Percentiles rank a stretch among this genome's conserved stretches.
These are phyloP conservation scores for Paramyrothecium sp. DNA, from an alignment of 2,329 filamentous ascomycete genomes.

Conservation along the genomic window DNA sequence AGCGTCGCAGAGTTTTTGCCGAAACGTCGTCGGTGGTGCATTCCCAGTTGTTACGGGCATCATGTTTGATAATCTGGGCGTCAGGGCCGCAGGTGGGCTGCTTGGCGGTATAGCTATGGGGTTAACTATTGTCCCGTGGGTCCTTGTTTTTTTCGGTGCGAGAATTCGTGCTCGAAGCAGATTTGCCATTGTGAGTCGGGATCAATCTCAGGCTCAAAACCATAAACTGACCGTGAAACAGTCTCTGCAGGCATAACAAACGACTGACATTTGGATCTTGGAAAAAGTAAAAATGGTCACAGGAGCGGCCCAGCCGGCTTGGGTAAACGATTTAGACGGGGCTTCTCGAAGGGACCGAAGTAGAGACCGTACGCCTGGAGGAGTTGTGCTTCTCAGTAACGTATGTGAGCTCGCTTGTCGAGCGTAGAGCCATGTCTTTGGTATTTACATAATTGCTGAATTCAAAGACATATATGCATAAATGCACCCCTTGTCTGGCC, in stretches of 20 bases:
- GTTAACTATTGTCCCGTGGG: constrained; percentile 83
- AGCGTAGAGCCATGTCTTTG: no score
- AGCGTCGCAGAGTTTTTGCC: constrained; percentile 81
- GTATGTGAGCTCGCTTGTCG: no score
- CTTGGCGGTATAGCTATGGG: constrained; percentile 69
- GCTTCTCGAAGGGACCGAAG: no score
- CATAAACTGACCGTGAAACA: neutral
- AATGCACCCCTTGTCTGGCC: no score
- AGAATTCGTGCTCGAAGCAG: constrained; percentile 73
- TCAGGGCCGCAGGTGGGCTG: constrained; percentile 68
- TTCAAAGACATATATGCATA: neutral
- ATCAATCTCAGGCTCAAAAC: neutral
- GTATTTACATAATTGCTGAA: neutral
- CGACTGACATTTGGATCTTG: neutral
- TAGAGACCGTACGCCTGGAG: no score
- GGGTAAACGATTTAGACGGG: no score
- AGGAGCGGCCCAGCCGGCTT: no score
- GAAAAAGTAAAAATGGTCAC: neutral
- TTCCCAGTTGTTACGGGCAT: constrained; percentile 76
- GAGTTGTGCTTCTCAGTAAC: no score
- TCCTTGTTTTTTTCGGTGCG: constrained; percentile 75
- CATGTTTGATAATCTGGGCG: constrained; percentile 72
- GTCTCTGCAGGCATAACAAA: neutral
- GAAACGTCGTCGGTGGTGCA: constrained; percentile 77
- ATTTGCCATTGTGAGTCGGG: constrained; percentile 61